Evolutionary conservation across 2,329 filamentous ascomycete species (phyloP).

Genomic region (Didymella segeticola): DNA sequence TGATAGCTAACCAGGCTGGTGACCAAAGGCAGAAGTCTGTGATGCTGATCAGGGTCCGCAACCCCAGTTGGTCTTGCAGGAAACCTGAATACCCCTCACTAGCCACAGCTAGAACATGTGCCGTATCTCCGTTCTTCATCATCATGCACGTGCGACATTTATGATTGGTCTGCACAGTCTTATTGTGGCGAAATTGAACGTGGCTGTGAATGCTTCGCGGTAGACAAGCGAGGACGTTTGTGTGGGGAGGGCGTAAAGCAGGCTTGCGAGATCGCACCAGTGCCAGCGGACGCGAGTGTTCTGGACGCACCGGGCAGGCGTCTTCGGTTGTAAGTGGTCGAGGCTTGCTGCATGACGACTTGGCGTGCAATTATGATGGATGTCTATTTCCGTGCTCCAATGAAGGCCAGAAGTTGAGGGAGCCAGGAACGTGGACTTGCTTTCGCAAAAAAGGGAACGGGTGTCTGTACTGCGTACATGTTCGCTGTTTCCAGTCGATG

Average conservation of each 20-base stretch:
- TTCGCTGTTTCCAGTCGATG: not conserved
- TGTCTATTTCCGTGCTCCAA: slow-evolving; percentile 10
- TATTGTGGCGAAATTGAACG: slow-evolving; percentile 6
- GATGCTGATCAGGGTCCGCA: slow-evolving; percentile 37
- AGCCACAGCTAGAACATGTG: slow-evolving; percentile 36
- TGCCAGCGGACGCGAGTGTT: slow-evolving; percentile 5
- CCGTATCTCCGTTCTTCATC: slow-evolving; percentile 9
- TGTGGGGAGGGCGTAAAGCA: slow-evolving; percentile 15
- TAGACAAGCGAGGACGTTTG: slow-evolving; percentile 10
- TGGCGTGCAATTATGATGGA: not conserved
- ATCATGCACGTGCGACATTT: slow-evolving; percentile 7
- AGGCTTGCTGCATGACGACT: slow-evolving; percentile 6
- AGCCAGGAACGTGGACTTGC: slow-evolving; percentile 2
- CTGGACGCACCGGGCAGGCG: slow-evolving; percentile 1
- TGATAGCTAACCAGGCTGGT: slow-evolving; percentile 28
- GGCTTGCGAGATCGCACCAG: slow-evolving; percentile 9
- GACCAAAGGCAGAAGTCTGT: slow-evolving; percentile 19
- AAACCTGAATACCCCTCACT: slow-evolving; percentile 32
- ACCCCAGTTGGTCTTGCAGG: slow-evolving; percentile 17
- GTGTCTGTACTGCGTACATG: not conserved
- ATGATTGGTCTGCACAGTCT: slow-evolving; percentile 3
- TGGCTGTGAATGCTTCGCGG: slow-evolving; percentile 15
- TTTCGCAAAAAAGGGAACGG: not conserved
- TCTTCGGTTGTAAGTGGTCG: slow-evolving; percentile 4
- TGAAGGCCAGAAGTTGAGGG: not conserved